These are phyloP conservation scores for Pyrenochaeta sp. DNA, from an alignment of 2,329 filamentous ascomycete species.

Conservation along the genomic window DNA sequence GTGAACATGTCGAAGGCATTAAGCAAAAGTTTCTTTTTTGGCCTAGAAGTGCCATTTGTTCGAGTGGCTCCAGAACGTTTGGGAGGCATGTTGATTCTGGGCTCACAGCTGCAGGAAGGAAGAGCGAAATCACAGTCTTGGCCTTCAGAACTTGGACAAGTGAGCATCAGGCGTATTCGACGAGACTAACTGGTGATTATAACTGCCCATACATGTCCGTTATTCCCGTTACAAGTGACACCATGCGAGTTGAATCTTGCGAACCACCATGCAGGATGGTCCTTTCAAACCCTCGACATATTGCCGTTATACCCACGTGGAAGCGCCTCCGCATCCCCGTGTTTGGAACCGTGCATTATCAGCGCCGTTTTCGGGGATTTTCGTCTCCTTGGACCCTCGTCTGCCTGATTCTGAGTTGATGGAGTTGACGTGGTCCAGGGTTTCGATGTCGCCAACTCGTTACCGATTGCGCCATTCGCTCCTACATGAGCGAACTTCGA, in stretches of 20 bases:
- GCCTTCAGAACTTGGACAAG: too few species aligned
- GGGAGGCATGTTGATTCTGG: neutral
- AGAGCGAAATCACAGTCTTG: neutral
- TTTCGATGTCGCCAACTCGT: slow-evolving; percentile 22
- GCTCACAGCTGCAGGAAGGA: neutral
- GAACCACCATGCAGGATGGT: neutral
- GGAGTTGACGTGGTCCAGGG: slow-evolving; percentile 11
- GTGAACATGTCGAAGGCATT: slow-evolving; percentile 48
- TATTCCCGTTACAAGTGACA: neutral
- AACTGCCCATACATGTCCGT: neutral
- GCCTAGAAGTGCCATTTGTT: slow-evolving; percentile 1
- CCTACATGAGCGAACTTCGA: slow-evolving; percentile 6
- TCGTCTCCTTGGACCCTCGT: neutral
- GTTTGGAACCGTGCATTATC: neutral
- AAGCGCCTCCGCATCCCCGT: neutral
- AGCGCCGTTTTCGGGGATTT: neutral
- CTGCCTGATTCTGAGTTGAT: neutral
- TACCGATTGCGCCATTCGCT: slow-evolving; percentile 22
- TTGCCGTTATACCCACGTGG: neutral
- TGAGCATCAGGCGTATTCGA: too few species aligned
- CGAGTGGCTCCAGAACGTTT: neutral
- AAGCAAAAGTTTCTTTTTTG: slow-evolving; percentile 46
- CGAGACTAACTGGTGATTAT: too few species aligned
- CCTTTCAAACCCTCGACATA: neutral
- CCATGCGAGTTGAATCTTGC: slow-evolving; percentile 1